Base-by-base conservation (phyloP, 1,284 basidiomycete genomes). In the Leccinum pachyderme region DNA sequence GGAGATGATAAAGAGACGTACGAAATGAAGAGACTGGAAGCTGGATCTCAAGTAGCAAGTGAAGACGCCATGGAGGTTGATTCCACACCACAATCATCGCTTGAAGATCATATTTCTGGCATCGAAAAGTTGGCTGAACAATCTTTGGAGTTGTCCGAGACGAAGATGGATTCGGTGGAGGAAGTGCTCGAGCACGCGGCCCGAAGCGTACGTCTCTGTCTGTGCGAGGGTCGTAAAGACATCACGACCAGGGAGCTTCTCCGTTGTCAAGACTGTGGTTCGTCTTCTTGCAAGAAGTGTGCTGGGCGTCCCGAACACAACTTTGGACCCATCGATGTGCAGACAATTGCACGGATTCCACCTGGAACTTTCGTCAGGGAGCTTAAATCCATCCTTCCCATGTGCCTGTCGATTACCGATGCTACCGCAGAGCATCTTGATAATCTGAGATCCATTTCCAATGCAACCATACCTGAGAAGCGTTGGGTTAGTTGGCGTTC, bases 301-400 rank as follows among this genome's bases (percentile, higher is more conserved):
- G 91, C 91, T 43, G 94, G 93, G 25, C 85, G 93, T 55, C 95
- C 95, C 0, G 88, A 93, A 61, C 95, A 98, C 70, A 87, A 87
- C 59, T 86, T 86, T 60, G 66, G 73, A 31, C 70, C 73, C 3
- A 76, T 91, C 59, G 81, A 87, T 59, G 64, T 81, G 28, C 63
- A 59, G 2, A 65, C 73, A 2, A 63, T 80, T 39, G 75, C 80
- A 18, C 83, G 89, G 18, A 69, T 91, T 7, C 75, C 80, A 13
- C 93, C 95, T 0, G 78, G 80, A 22, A 75, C 80, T 6, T 97
- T 97, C 66, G 83, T 87, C 27, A 81, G 82, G 60, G 78, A 82
- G 55, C 78, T 97, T 56, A 96, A 95, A 69, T 80, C 85, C 1
- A 77, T 84, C 2, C 79, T 98, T 12, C 95, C 95, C 0, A 98